A percentile compares a stretch with the other conserved stretches of the same genome.
Conservation (phyloP, 2,329 filamentous ascomycete species). For the Sphaerulina vaccinii region DNA sequence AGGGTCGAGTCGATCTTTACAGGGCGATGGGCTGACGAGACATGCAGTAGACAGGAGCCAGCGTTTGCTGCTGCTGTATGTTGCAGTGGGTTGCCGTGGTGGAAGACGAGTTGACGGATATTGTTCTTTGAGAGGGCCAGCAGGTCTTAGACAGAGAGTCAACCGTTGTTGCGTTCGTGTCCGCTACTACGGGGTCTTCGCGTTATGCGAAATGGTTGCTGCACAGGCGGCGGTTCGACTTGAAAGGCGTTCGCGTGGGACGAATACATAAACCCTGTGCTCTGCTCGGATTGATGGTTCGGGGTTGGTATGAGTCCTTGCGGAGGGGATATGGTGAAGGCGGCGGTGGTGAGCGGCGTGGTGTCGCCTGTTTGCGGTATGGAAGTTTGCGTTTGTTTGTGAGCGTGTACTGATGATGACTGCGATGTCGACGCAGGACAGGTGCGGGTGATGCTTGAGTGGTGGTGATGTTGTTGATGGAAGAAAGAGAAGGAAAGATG, state of each 20-base stretch:
- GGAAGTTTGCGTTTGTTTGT: conserved; percentile 17
- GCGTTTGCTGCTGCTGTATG: conserved; percentile 32
- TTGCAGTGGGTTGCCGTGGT: conserved; percentile 23
- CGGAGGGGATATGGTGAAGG: conserved; percentile 21
- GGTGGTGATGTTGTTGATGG: background rate
- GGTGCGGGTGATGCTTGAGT: background rate
- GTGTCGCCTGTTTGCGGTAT: conserved; percentile 11
- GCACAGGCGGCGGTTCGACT: conserved; percentile 90
- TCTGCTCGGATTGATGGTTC: conserved; percentile 25
- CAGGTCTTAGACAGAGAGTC: conserved; percentile 40
- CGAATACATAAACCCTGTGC: conserved; percentile 89
- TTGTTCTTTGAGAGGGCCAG: conserved; percentile 10
- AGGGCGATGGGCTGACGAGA: conserved; percentile 47
- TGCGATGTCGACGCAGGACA: background rate
- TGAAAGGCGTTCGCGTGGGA: conserved; percentile 90
- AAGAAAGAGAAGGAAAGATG: background rate
- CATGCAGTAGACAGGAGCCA: conserved; percentile 52
- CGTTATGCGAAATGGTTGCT: conserved; percentile 86
- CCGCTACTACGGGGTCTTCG: conserved; percentile 83
- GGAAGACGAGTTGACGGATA: conserved; percentile 10
- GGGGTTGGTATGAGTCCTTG: conserved; percentile 21
- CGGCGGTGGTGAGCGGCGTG: conserved; percentile 19
- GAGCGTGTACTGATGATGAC: conserved; percentile 4
- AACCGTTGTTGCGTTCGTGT: conserved; percentile 90
- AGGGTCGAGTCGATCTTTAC: conserved; percentile 18